These are phyloP conservation scores for Phaffia tasmanica DNA, from an alignment of 768 basidiomycete genomes.

Conservation along the genomic window DNA sequence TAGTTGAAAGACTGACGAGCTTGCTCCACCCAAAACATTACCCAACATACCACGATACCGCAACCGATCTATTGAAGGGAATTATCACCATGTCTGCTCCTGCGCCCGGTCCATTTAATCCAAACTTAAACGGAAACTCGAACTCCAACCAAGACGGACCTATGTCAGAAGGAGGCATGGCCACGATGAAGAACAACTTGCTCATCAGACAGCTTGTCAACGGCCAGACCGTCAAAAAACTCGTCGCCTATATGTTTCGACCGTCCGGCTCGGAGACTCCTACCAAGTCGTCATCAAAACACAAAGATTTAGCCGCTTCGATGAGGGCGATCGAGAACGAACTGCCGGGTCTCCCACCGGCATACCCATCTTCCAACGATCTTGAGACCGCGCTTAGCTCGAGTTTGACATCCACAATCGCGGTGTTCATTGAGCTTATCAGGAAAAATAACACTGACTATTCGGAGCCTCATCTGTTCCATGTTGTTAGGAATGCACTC, in stretches of 20 bases:
- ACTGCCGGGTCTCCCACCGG: constrained; percentile 28
- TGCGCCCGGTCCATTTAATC: constrained; percentile 63
- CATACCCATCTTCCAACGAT: constrained; percentile 31
- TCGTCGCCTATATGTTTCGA: constrained; percentile 65
- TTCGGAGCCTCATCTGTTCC: constrained; percentile 94
- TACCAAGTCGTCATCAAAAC: background rate
- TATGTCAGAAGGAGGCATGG: constrained; percentile 49
- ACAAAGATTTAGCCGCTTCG: background rate
- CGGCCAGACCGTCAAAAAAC: constrained; percentile 54
- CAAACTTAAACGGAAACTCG: constrained; percentile 49
- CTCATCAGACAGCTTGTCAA: constrained; percentile 81
- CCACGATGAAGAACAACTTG: constrained; percentile 46
- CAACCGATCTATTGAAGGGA: constrained; percentile 81
- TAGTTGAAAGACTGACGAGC: constrained; percentile 69
- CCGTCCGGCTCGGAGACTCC: constrained; percentile 27
- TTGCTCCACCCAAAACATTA: constrained; percentile 68
- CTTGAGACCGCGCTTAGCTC: constrained; percentile 43
- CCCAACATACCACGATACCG: constrained; percentile 67
- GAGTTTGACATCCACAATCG: constrained; percentile 73
- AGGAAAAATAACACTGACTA: constrained; percentile 96
- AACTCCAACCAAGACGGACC: constrained; percentile 28
- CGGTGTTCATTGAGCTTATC: constrained; percentile 64
- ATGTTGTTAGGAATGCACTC: constrained; percentile 77
- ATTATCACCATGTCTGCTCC: constrained; percentile 91
- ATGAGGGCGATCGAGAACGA: background rate